A percentile compares a stretch with the other conserved stretches of the same genome.
Evolutionary conservation across 345 rosid genomes (phyloP).

Genomic region (Microthlaspi erraticum): DNA sequence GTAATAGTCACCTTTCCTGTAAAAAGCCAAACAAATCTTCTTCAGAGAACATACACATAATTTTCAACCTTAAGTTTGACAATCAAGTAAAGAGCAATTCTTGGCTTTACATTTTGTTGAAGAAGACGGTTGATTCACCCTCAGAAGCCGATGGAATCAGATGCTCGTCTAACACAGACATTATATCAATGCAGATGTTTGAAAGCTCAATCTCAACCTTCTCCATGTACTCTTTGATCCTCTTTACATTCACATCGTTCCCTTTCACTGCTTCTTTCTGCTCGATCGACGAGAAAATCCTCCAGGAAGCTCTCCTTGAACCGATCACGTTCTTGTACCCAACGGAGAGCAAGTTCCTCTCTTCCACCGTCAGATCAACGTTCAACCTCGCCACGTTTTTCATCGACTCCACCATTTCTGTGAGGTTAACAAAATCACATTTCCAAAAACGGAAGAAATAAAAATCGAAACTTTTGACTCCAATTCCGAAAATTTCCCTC

Average conservation of each 20-base stretch:
- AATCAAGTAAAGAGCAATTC: slow-evolving; percentile 10
- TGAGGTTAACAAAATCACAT: not conserved
- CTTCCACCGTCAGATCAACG: slow-evolving; percentile 62
- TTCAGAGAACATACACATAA: not conserved
- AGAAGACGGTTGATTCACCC: slow-evolving; percentile 70
- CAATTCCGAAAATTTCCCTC: not conserved
- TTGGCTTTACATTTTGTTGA: slow-evolving; percentile 64
- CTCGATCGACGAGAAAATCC: slow-evolving; percentile 60
- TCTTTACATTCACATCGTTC: slow-evolving; percentile 57
- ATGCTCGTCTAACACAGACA: slow-evolving; percentile 68
- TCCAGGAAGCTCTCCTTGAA: slow-evolving; percentile 65
- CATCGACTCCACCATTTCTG: slow-evolving; percentile 67
- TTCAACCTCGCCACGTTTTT: slow-evolving; percentile 57
- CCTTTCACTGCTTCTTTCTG: slow-evolving; percentile 63
- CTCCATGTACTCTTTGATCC: slow-evolving; percentile 62
- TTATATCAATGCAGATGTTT: slow-evolving; percentile 57
- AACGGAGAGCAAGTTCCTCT: slow-evolving; percentile 61
- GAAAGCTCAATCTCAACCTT: slow-evolving; percentile 68
- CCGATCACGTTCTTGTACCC: slow-evolving; percentile 70
- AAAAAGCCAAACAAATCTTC: slow-evolving; percentile 19
- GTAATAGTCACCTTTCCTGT: slow-evolving; percentile 80
- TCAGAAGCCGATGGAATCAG: slow-evolving; percentile 64
- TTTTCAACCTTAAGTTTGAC: not conserved
- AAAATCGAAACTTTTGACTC: not conserved
- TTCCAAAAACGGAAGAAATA: slow-evolving; percentile 7